Evolutionary conservation across 2,329 filamentous ascomycete species (phyloP).

Genomic region (Claviceps humidiphila): DNA sequence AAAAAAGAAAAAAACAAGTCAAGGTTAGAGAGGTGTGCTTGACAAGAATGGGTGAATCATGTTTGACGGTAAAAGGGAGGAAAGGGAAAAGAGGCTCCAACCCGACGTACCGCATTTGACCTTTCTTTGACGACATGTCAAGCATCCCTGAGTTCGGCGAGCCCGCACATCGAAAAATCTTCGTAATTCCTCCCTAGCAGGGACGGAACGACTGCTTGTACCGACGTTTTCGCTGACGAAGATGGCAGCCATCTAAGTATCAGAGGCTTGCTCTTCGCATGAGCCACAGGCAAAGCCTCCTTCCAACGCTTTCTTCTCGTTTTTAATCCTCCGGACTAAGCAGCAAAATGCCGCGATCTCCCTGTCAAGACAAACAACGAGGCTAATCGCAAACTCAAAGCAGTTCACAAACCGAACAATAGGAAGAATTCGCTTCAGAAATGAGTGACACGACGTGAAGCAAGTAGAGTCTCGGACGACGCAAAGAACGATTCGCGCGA

Average conservation of each 20-base stretch:
- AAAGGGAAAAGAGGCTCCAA: not conserved
- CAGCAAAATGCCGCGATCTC: too few relatives aligned
- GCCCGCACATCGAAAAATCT: constrained; percentile 4
- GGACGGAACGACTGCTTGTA: constrained; percentile 2
- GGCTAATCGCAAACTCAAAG: not conserved
- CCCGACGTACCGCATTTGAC: constrained; percentile 4
- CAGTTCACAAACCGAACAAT: not conserved
- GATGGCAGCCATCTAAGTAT: not conserved
- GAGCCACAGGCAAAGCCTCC: not conserved
- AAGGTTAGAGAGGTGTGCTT: not conserved
- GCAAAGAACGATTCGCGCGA: too few relatives aligned
- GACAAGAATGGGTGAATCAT: not conserved
- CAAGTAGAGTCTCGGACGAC: too few relatives aligned
- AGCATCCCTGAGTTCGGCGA: constrained; percentile 2
- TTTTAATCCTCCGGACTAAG: not conserved
- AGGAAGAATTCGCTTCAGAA: not conserved
- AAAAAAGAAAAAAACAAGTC: not conserved
- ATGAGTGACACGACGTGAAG: too few relatives aligned
- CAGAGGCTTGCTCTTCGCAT: not conserved
- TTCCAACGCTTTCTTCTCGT: not conserved
- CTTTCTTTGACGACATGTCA: constrained; percentile 5
- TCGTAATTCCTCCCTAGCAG: constrained; percentile 2
- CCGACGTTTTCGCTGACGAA: not conserved
- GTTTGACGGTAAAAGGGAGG: not conserved
- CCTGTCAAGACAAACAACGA: too few relatives aligned